Percentiles rank a stretch among this genome's conserved stretches.
phyloP scores from a whole-genome alignment of 75 land plant genomes.

The Selaginella tamariscina region DNA sequence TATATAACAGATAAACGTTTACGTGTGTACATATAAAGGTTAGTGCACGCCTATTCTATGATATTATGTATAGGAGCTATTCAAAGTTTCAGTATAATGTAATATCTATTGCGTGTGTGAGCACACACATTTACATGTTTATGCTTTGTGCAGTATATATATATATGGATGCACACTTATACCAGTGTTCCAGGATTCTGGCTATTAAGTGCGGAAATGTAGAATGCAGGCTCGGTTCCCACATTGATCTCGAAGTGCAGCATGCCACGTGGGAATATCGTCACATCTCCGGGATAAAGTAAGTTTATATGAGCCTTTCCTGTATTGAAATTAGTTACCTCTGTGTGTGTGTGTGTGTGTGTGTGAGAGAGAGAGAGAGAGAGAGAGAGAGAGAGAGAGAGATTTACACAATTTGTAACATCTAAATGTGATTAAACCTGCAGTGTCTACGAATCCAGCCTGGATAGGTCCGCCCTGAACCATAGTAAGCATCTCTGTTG shows the following conservation, averaged over 20 bases:
- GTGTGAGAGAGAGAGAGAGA: too few relatives aligned
- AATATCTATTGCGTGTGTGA: too few relatives aligned
- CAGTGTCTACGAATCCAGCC: conserved; percentile 5
- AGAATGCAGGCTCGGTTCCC: not conserved
- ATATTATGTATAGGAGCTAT: too few relatives aligned
- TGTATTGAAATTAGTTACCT: not conserved
- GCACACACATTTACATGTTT: too few relatives aligned
- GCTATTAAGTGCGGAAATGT: conserved; percentile 1
- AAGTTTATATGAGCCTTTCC: conserved; percentile 6
- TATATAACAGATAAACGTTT: too few relatives aligned
- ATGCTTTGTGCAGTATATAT: too few relatives aligned
- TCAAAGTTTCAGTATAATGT: too few relatives aligned
- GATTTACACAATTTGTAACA: not conserved
- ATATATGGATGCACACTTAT: too few relatives aligned
- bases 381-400: too few relatives aligned
- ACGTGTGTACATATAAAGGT: too few relatives aligned
- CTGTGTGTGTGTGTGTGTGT: too few relatives aligned
- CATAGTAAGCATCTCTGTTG: conserved; percentile 4
- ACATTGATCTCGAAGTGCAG: conserved; percentile 9
- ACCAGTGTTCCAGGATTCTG: conserved; percentile 12
- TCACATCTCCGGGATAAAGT: conserved; percentile 8
- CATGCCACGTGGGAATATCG: conserved; percentile 6
- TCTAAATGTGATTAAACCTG: not conserved
- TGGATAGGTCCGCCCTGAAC: conserved; percentile 1
- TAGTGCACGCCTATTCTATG: too few relatives aligned